A percentile compares a stretch with the other conserved stretches of the same genome.
Conservation (phyloP, 108 stramenopile genomes). For the Hondaea fermentalgiana region DNA sequence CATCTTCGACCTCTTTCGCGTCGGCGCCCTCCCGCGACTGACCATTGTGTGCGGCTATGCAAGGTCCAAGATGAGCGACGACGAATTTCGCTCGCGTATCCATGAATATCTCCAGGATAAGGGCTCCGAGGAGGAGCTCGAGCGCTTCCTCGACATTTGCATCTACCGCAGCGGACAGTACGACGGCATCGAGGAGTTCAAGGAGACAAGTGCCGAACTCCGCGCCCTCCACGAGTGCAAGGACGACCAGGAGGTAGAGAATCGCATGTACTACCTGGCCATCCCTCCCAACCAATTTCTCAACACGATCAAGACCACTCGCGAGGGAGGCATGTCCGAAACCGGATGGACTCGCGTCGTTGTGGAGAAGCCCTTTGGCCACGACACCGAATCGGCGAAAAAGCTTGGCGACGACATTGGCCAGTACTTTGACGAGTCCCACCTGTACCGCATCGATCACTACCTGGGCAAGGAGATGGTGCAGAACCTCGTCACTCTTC, state of each 20-base stretch:
- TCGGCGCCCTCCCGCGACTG: constrained; percentile 62
- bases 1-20: constrained; percentile 67
- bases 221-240: not conserved
- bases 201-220: constrained; percentile 36
- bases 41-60: constrained; percentile 80
- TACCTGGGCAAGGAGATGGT: constrained; percentile 99
- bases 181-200: constrained; percentile 68
- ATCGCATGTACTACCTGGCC: constrained; percentile 89
- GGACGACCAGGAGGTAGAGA: constrained; percentile 14
- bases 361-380: constrained; percentile 96
- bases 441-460: constrained; percentile 87
- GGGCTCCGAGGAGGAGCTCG: constrained; percentile 32
- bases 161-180: constrained; percentile 68
- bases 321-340: constrained; percentile 45
- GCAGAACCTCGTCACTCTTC: constrained; percentile 76
- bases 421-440: constrained; percentile 68
- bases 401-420: constrained; percentile 56
- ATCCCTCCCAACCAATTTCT: constrained; percentile 91
- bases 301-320: constrained; percentile 68
- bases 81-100: constrained; percentile 69
- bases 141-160: constrained; percentile 63
- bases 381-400: constrained; percentile 70
- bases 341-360: constrained; percentile 81
- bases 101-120: constrained; percentile 55
- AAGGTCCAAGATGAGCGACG: constrained; percentile 63